Percentiles rank a stretch among this genome's conserved stretches.
Conservation (phyloP, 2,329 filamentous ascomycete genomes). For the Biscogniauxia sp. region DNA sequence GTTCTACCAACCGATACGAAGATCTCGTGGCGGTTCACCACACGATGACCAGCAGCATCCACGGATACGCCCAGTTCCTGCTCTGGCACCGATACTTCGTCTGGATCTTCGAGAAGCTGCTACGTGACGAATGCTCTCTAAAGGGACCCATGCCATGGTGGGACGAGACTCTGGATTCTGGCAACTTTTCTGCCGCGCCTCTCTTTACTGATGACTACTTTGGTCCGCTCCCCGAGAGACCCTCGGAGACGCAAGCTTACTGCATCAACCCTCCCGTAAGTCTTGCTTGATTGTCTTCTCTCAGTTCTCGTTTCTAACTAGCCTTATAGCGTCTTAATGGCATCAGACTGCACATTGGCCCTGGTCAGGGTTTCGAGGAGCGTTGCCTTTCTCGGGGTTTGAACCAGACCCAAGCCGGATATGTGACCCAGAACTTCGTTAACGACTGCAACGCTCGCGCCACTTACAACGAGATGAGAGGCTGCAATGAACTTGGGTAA, state of each 20-base stretch:
- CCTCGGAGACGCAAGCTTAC: constrained; percentile 29
- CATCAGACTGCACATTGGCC: constrained; percentile 32
- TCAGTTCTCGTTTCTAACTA: neutral
- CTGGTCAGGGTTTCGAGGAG: constrained; percentile 23
- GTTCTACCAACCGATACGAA: constrained; percentile 34
- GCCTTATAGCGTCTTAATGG: constrained; percentile 28
- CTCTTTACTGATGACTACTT: constrained; percentile 32
- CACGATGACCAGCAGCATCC: constrained; percentile 31
- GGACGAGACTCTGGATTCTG: constrained; percentile 38
- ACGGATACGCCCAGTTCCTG: constrained; percentile 37
- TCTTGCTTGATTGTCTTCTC: neutral
- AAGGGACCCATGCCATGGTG: constrained; percentile 38
- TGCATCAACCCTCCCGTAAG: constrained; percentile 34
- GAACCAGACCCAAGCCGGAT: constrained; percentile 31
- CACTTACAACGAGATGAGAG: constrained; percentile 31
- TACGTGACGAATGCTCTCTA: constrained; percentile 39
- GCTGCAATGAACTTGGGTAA: constrained; percentile 35
- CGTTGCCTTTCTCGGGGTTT: constrained; percentile 35
- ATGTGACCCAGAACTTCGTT: constrained; percentile 31
- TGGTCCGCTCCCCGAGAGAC: constrained; percentile 27
- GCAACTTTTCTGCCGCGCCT: constrained; percentile 30
- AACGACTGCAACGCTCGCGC: constrained; percentile 31
- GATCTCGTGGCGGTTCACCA: constrained; percentile 39
- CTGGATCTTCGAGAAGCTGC: constrained; percentile 34
- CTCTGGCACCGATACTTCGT: constrained; percentile 41